Conservation (phyloP, 257 asterid genomes). For the Leonotis leonurus region DNA sequence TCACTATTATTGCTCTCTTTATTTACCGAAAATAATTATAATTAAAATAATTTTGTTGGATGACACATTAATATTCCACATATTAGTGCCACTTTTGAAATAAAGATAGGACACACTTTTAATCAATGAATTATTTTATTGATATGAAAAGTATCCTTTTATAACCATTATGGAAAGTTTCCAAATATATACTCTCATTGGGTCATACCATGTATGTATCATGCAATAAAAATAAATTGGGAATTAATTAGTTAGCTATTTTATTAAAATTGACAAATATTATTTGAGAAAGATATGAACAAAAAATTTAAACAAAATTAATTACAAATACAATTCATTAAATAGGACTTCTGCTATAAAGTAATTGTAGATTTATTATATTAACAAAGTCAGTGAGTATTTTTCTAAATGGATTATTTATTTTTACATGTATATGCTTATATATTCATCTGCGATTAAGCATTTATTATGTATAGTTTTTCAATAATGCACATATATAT, state of each 20-base stretch:
- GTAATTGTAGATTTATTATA: too few species aligned
- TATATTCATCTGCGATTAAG: too few species aligned
- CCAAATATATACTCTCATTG: background rate
- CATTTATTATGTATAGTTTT: too few species aligned
- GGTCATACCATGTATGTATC: background rate
- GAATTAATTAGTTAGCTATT: too few species aligned
- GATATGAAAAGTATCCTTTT: background rate
- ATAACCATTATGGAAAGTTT: conserved; percentile 7
- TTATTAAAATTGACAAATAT: background rate
- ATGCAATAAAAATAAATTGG: background rate
- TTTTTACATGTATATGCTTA: too few species aligned
- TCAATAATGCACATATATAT: too few species aligned
- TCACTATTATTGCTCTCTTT: conserved; percentile 14
- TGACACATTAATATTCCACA: conserved; percentile 35
- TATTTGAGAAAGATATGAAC: too few species aligned
- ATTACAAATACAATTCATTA: too few species aligned
- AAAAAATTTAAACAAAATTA: too few species aligned
- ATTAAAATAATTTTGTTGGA: conserved; percentile 21
- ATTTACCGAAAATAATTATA: background rate
- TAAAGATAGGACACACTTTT: conserved; percentile 18
- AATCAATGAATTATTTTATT: conserved; percentile 22
- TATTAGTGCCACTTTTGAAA: background rate
- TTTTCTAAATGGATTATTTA: too few species aligned
- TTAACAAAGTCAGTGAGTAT: too few species aligned
- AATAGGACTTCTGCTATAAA: too few species aligned